phyloP scores from a whole-genome alignment of 108 stramenopile genomes.

The Fistulifera pelliculosa region DNA sequence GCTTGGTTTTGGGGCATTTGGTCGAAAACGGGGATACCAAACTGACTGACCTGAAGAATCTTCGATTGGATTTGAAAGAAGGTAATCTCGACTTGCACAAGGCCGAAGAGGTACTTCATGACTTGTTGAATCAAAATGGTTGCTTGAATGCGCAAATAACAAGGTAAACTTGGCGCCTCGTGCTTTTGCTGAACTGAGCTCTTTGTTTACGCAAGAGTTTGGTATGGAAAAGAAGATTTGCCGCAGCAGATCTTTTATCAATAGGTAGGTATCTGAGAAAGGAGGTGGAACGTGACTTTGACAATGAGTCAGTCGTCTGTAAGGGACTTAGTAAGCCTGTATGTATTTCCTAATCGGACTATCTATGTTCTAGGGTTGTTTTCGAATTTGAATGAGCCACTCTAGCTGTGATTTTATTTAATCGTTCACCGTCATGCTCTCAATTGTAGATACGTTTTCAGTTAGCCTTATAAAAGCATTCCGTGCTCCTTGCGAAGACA shows the following conservation, averaged over 20 bases:
- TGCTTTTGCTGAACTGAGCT: neutral
- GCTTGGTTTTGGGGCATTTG: neutral
- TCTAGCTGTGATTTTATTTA: no score
- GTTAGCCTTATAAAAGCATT: no score
- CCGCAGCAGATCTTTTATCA: constrained; percentile 1
- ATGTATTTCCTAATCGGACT: no score
- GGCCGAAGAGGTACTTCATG: neutral
- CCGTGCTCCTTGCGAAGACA: no score
- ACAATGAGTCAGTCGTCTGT: no score
- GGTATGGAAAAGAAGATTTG: constrained; percentile 6
- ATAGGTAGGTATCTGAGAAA: no score
- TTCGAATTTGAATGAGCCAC: no score
- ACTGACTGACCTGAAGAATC: neutral
- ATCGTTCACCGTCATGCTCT: no score
- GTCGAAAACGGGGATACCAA: neutral
- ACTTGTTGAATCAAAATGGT: neutral
- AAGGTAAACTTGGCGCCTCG: neutral
- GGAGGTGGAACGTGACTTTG: no score
- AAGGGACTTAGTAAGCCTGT: no score
- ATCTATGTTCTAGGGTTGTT: no score
- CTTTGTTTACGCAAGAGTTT: neutral
- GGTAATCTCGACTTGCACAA: neutral
- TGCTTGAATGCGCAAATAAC: neutral
- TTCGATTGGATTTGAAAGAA: neutral
- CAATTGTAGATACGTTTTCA: no score